These are phyloP conservation scores for Auricularia sp. DNA, from an alignment of 768 basidiomycete species.

Conservation along the genomic window DNA sequence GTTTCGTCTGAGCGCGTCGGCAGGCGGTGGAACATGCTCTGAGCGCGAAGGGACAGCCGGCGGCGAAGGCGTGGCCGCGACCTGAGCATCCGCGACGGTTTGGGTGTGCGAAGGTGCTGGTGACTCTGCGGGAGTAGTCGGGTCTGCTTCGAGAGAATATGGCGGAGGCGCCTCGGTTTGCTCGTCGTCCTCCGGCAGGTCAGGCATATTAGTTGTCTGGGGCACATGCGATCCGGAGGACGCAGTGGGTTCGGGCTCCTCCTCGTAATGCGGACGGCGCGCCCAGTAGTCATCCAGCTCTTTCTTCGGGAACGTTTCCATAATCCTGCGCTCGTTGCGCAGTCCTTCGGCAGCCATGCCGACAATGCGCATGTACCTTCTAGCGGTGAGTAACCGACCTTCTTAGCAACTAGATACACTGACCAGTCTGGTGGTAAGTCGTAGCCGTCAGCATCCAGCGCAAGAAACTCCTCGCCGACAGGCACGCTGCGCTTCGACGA, in stretches of 20 bases:
- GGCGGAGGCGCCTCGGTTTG: slow-evolving; percentile 1
- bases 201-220: not conserved
- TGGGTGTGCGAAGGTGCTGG: not conserved
- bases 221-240: not conserved
- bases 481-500: slow-evolving; percentile 50
- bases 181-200: not conserved
- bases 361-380: slow-evolving; percentile 69
- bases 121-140: not conserved
- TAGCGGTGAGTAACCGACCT: slow-evolving; percentile 3
- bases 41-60: too few species aligned
- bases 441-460: slow-evolving; percentile 69
- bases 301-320: slow-evolving; percentile 56
- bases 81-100: not conserved
- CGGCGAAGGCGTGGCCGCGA: too few species aligned
- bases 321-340: slow-evolving; percentile 51
- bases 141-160: slow-evolving; percentile 48
- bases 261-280: slow-evolving; percentile 35
- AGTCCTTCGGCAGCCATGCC: slow-evolving; percentile 63
- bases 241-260: not conserved
- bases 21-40: not conserved
- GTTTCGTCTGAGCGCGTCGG: not conserved
- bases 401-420: slow-evolving; percentile 17
- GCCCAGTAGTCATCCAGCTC: slow-evolving; percentile 71
- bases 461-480: slow-evolving; percentile 42
- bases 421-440: slow-evolving; percentile 76